Conservation (phyloP, 176 grass and related monocot genomes). For the Saccharum spontaneum region DNA sequence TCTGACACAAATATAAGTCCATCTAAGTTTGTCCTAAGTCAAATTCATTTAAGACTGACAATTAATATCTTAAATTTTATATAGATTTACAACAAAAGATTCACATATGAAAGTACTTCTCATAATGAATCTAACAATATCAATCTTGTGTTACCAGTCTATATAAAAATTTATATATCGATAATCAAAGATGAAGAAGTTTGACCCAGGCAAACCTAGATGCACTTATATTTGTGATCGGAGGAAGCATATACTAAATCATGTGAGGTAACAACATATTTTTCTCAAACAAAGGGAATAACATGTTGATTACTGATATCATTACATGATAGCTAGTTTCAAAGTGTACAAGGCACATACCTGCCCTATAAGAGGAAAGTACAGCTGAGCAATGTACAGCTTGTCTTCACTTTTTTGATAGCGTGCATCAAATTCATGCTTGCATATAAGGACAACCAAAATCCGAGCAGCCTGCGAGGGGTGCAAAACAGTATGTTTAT, state of each 20-base stretch:
- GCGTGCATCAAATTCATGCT: slow-evolving; percentile 96
- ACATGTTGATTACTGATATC: neutral
- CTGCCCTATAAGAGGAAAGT: slow-evolving; percentile 98
- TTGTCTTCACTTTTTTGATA: slow-evolving; percentile 98
- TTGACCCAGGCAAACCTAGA: neutral
- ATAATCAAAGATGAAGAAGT: neutral
- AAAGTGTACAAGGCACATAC: slow-evolving; percentile 24
- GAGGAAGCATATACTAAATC: slow-evolving; percentile 21
- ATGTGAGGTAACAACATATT: slow-evolving; percentile 12
- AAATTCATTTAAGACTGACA: neutral
- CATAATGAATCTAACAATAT: neutral
- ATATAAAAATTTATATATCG: neutral
- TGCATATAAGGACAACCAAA: slow-evolving; percentile 91
- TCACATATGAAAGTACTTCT: neutral
- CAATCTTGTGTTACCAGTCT: neutral
- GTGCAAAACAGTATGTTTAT: slow-evolving; percentile 24
- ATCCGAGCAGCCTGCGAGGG: slow-evolving; percentile 86
- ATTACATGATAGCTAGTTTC: slow-evolving; percentile 21
- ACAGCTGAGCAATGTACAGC: slow-evolving; percentile 93
- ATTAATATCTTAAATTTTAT: neutral
- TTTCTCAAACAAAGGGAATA: neutral
- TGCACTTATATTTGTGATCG: neutral
- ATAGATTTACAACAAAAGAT: neutral
- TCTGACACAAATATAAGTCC: neutral
- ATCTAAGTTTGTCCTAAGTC: neutral